Evolutionary conservation across 768 basidiomycete genomes (phyloP), one percentile per base, ranked within the genome.

Genomic region (Mrakia frigida): DNA sequence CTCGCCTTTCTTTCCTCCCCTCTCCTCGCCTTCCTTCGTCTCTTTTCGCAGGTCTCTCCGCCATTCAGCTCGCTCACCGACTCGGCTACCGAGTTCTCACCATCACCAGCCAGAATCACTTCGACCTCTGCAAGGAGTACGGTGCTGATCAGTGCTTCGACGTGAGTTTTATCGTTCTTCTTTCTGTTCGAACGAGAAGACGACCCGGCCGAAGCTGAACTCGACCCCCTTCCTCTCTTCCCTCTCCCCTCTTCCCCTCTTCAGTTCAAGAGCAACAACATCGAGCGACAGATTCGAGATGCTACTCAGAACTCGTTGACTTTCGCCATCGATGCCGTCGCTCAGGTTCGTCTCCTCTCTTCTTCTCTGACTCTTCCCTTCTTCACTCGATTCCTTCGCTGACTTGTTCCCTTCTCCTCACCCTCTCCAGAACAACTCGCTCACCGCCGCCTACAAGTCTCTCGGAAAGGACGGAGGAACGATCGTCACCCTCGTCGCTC

Each of bases 131-230:
- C 37, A 37, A 68, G 23, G 13, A 37, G 2, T 68, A 37, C 65
- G 65, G 65, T 11, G 65, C 65, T 18, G 65, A 68, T 43, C 65
- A 68, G 65, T 18, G 23, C 56, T 56, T n/a, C 56, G 18, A 56
- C 56, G 56, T 28, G 25, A 25, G 56, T 25, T 14, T 11, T 11
- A 13, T 18, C n/a, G n/a, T n/a, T 23, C n/a, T 25, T 28, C 39
- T 41, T 41, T 41, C 39, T 41, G 1, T 6, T 50, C 46, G 46
- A 50, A 21, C 46, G 46, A 50, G n/a, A n/a, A n/a, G n/a, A n/a
- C n/a, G n/a, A n/a, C n/a, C n/a, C n/a, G n/a, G n/a, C n/a, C n/a
- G n/a, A 50, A 21, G 46, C 46, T 50, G 46, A 50, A n/a, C n/a
- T n/a, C n/a, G n/a, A n/a, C n/a, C n/a, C n/a, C n/a, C n/a, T n/a